Conservation (phyloP, 2,329 filamentous ascomycete genomes). For the Chaetothyriales sp. region DNA sequence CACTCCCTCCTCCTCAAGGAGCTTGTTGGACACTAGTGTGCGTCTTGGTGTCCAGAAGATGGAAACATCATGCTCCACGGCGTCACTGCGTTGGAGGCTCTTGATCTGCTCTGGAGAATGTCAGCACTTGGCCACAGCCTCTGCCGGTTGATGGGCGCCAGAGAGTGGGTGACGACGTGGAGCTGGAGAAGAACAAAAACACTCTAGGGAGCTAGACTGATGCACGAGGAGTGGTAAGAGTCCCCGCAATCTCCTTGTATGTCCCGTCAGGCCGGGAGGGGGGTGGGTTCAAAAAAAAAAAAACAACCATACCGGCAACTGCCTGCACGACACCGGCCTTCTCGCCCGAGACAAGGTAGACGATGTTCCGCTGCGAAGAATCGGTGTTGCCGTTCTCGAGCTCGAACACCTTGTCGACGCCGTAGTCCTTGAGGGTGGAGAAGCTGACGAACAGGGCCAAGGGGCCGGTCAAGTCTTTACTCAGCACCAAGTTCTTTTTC, state of each 20-base stretch:
- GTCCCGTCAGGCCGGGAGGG: slow-evolving; percentile 13
- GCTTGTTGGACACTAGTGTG: slow-evolving; percentile 77
- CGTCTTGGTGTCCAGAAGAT: slow-evolving; percentile 92
- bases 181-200: neutral
- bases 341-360: slow-evolving; percentile 86
- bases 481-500: slow-evolving; percentile 96
- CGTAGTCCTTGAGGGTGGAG: slow-evolving; percentile 88
- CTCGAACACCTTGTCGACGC: slow-evolving; percentile 94
- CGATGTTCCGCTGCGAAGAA: slow-evolving; percentile 82
- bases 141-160: neutral
- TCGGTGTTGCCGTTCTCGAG: slow-evolving; percentile 93
- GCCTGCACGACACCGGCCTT: slow-evolving; percentile 68
- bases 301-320: slow-evolving; percentile 66
- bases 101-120: slow-evolving; percentile 69
- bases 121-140: slow-evolving; percentile 43
- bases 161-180: neutral
- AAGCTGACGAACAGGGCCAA: slow-evolving; percentile 90
- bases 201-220: slow-evolving; percentile 14
- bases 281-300: no score
- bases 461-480: slow-evolving; percentile 76
- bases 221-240: slow-evolving; percentile 6
- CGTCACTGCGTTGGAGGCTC: slow-evolving; percentile 71
- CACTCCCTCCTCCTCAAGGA: slow-evolving; percentile 85
- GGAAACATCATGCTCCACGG: slow-evolving; percentile 87
- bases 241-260: slow-evolving; percentile 13